Conservation (phyloP, 23 red algal species). For the Porphyridium purpureum region DNA sequence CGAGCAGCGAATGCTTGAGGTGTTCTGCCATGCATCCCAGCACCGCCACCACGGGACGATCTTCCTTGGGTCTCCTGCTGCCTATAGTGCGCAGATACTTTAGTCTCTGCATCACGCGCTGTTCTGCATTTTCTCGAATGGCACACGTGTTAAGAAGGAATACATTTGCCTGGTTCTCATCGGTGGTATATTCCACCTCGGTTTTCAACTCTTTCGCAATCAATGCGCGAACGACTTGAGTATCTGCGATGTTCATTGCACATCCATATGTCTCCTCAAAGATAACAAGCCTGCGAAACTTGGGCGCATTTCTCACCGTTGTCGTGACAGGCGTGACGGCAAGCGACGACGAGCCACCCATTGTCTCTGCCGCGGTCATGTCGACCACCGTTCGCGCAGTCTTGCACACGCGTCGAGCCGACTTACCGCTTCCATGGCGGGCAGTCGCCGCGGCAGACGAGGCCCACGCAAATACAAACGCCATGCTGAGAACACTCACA, state of each 20-base stretch:
- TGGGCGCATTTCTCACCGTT: no score
- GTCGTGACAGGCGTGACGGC: no score
- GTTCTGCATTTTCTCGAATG: constrained; percentile 42
- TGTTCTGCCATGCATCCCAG: constrained; percentile 49
- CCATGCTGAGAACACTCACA: no score
- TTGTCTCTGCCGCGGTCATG: no score
- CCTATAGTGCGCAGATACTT: background rate
- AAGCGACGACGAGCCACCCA: no score
- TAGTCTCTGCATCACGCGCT: constrained; percentile 11
- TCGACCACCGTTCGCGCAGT: no score
- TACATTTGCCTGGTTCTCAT: no score
- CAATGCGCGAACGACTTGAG: constrained; percentile 2
- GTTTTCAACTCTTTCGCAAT: constrained; percentile 2
- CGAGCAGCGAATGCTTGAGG: constrained; percentile 17
- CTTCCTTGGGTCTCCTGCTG: background rate
- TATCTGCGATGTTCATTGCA: constrained; percentile 39
- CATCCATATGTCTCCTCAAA: constrained; percentile 58
- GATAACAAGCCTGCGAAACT: no score
- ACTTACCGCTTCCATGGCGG: no score
- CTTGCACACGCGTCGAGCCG: no score
- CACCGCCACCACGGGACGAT: constrained; percentile 6
- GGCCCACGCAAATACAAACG: no score
- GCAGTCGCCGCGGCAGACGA: no score
- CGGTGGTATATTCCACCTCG: background rate
- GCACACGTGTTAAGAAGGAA: constrained; percentile 50